Evolutionary conservation across 2,329 filamentous ascomycete species (phyloP).

Genomic region (Aspergillus niger): DNA sequence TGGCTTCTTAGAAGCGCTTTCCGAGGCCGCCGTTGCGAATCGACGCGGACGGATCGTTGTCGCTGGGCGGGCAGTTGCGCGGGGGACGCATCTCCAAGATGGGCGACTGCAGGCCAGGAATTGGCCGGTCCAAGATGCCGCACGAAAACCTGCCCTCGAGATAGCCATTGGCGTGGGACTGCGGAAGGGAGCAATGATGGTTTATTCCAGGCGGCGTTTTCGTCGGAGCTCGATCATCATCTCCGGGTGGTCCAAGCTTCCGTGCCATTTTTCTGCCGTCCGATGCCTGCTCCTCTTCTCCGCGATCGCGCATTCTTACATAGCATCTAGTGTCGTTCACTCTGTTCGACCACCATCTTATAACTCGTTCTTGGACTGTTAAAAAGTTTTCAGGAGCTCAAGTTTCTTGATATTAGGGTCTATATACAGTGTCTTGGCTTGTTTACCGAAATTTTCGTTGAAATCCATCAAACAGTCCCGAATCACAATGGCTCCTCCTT

Average conservation of each 20-base stretch:
- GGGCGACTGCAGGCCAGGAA: constrained; percentile 25
- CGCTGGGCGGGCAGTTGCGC: constrained; percentile 26
- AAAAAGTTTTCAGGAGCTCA: neutral
- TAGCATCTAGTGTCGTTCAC: neutral
- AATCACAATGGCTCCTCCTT: constrained; percentile 33
- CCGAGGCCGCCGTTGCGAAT: constrained; percentile 32
- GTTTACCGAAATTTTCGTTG: too few relatives aligned
- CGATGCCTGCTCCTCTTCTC: constrained; percentile 6
- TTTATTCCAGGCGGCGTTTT: constrained; percentile 26
- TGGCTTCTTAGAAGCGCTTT: constrained; percentile 62
- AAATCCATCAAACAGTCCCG: too few relatives aligned
- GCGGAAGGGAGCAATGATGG: constrained; percentile 9
- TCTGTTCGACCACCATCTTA: neutral
- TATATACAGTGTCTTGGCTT: neutral
- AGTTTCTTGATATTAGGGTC: too few relatives aligned
- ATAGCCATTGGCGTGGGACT: constrained; percentile 29
- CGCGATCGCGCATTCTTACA: constrained; percentile 2
- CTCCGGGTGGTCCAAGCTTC: constrained; percentile 42
- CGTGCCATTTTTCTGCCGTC: constrained; percentile 26
- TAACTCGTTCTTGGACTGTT: neutral
- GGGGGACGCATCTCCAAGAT: constrained; percentile 35
- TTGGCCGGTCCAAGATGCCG: constrained; percentile 34
- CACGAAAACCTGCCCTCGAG: constrained; percentile 31
- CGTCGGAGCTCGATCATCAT: constrained; percentile 29
- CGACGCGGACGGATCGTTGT: constrained; percentile 27